Evolutionary conservation across 169 alveolate species (phyloP), one percentile per base, ranked within the genome.

Genomic region (Cryptosporidium felis): DNA sequence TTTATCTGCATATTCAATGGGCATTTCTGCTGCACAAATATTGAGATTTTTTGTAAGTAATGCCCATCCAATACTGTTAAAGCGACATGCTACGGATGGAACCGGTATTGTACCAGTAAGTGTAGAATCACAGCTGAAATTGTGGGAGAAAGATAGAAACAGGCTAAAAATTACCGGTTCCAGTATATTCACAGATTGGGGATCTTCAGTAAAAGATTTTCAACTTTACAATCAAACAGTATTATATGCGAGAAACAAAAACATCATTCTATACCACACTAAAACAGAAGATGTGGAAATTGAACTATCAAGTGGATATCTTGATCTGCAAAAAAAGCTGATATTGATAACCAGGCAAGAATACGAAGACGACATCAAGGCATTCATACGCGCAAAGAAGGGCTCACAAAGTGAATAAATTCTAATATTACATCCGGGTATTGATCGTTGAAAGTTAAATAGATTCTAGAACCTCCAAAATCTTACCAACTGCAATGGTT

Each of bases 401-500:
- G 56, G 40, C 9, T 53, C 18, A 0, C 56, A 47, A 34, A 36
- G 18, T 38, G 32, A 30, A 56, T 21, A 56, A 23, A 23, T 56
- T 21, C 1, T 28, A 56, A 0, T 28, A 16, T 56, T 18, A 56
- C 23, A 28, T 56, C 45, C 3, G 26, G 23, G 28, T 28, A 56
- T 23, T 28, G 30, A 56, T 56, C 4, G 9, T 56, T 23, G 4
- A 56, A 16, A 3, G 32, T 38, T 16, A 74, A 28, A 53, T 14
- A 36, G 93, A 53, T 38, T 91, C 91, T 34, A 89, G n/a, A 21
- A 92, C 82, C 44, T 91, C 91, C 30, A 92, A 42, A 30, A 94
- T 90, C 53, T 94, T 94, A n/a, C 97, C 97, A 44, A 94, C 92
- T 18, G 95, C 97, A 60, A 94, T 93, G 6, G 97, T 94, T 82